Base-by-base conservation (phyloP, 495 filamentous ascomycete genomes). In the Alectoria sarmentosa region DNA sequence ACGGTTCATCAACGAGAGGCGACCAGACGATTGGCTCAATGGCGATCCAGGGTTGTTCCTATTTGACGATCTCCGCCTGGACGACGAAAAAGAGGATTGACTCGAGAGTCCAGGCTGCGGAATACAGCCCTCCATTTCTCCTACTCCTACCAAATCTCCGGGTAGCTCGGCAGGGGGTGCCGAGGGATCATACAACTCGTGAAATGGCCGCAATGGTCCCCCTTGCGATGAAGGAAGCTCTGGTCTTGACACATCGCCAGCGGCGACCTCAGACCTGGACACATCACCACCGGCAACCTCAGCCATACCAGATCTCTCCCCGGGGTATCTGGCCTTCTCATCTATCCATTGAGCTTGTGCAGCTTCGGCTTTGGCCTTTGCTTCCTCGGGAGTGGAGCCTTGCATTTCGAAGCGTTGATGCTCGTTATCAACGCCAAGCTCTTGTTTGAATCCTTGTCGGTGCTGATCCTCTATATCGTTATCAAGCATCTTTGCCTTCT, bases 401-500 rank as follows among this genome's bases (percentile, higher is more conserved):
- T 39, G 60, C 64, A 71, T 66, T 55, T 69, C 69, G 46, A 26
- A 65, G 38, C 60, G 34, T 23, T 61, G 41, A 57, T 69, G 49
- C 28, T 71, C 63, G 26, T 44, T 54, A 32, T 56, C 69, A 32
- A 66, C 60, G 54, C 46, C 67, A n/a, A 71, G 62, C 57, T 71
- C 69, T 28, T 39, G 62, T 57, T 71, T 69, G 52, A 70, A 66
- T 3, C 66, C 69, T 61, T 66, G 69, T 26, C 66, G 63, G 8
- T 66, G 52, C 52, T 34, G 52, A 55, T 55, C 30, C 15, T 55
- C 61, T 0, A 19, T 23, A 14, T 67, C 66, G 14, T 67, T 65
- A 23, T 78, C 73, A 55, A 66, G 55, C 58, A 64, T 69, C 23
- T 48, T 66, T 38, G 72, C 44, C 28, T 62, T 58, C 30, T 44